Base-by-base conservation (phyloP, 2,329 filamentous ascomycete genomes). In the Ceratocystis huliohia region DNA sequence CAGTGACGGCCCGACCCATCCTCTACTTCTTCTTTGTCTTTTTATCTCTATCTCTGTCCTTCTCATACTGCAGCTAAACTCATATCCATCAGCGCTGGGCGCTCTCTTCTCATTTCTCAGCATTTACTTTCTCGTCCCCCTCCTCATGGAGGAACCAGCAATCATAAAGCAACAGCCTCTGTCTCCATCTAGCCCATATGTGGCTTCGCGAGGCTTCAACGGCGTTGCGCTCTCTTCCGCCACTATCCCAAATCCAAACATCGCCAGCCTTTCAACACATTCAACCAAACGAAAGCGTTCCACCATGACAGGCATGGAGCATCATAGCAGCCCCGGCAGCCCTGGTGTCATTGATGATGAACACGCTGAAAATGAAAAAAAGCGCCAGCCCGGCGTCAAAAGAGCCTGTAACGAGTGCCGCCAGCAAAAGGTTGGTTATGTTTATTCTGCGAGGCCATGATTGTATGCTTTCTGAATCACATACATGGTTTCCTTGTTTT, bases 351-450 rank as follows among this genome's bases (percentile, higher is more conserved):
- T 84, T 67, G 84, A 85, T 67, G 82, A 84, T 33, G 79, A 84
- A 66, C 74, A 78, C 63, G 76, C 78, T 62, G 80, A 82, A 64
- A 75, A 79, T 61, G 83, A 85, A 71, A 83, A 83, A 75, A 84
- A 84, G 75, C 80, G 84, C 68, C 83, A 86, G 70, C 85, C 85
- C 30, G 85, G 85, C 65, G 85, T 88, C 62, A 91, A 93, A 78
- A 82, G 89, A 72, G 89, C 89, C 5, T 93, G 89, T 76, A 92
- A 92, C 73, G 88, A 93, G 75, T 93, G 88, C 74, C 82, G 88
- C 69, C 89, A 93, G 76, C 89, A 93, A 76, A 93, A 93, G 80
- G 88, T 90, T 77, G 81, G 78, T 80, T 59, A 50, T 50, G 20
- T 13, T 41, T 3, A 41, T 41, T 41, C 1, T 41, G 37, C 37